A percentile compares a stretch with the other conserved stretches of the same genome.
Evolutionary conservation across 106 monocot genomes (phyloP).

Genomic region (Dioscorea alata): DNA sequence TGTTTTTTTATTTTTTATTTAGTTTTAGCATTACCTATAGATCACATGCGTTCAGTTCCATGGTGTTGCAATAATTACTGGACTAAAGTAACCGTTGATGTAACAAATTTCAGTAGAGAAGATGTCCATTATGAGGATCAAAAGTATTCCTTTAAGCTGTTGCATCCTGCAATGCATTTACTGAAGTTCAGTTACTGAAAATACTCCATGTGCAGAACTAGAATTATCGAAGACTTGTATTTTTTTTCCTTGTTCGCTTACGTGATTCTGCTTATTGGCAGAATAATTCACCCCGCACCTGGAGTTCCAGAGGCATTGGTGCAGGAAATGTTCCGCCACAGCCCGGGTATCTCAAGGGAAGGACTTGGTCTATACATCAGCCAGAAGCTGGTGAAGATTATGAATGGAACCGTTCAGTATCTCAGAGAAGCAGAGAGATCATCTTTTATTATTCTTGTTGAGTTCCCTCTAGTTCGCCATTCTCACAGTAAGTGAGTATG

Average conservation of each 20-base stretch:
- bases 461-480: slow-evolving; percentile 60
- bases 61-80: no score
- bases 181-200: no score
- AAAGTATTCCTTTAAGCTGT: no score
- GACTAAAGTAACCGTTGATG: no score
- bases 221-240: no score
- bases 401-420: slow-evolving; percentile 86
- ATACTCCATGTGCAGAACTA: no score
- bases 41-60: no score
- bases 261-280: slow-evolving; percentile 10
- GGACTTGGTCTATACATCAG: slow-evolving; percentile 63
- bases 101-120: no score
- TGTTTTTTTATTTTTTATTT: no score
- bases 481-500: slow-evolving; percentile 8
- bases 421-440: slow-evolving; percentile 74
- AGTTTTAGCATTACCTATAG: no score
- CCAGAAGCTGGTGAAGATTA: slow-evolving; percentile 76
- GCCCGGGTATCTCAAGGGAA: slow-evolving; percentile 48
- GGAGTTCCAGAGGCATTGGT: slow-evolving; percentile 78
- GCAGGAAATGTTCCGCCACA: slow-evolving; percentile 83
- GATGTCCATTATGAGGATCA: no score
- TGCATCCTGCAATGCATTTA: no score
- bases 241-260: not conserved
- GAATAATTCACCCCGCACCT: slow-evolving; percentile 80
- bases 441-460: slow-evolving; percentile 68